Evolutionary conservation across 2,329 filamentous ascomycete genomes (phyloP).

Genomic region (Penicillium sp.): DNA sequence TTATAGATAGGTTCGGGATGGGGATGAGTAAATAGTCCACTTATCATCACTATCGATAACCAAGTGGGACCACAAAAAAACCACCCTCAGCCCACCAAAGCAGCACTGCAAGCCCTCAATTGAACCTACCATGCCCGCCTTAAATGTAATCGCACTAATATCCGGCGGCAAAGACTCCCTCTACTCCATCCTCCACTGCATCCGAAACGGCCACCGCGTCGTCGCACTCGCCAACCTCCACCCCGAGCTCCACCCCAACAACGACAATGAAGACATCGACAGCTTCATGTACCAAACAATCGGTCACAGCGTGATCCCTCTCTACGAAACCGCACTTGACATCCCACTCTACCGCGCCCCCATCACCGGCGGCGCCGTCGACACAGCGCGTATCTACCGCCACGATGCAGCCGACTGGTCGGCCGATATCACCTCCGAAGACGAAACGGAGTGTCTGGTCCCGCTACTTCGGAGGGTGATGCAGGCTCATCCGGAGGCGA

Average conservation of each 20-base stretch:
- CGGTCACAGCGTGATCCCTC: constrained; percentile 77
- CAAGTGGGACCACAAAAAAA: neutral
- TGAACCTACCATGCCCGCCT: constrained; percentile 22
- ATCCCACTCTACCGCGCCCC: constrained; percentile 78
- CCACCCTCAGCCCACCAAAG: neutral
- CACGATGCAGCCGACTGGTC: constrained; percentile 19
- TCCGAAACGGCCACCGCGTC: constrained; percentile 76
- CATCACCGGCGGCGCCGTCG: constrained; percentile 67
- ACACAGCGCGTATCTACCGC: constrained; percentile 67
- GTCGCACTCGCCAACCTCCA: constrained; percentile 87
- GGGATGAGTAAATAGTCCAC: neutral
- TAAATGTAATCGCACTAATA: constrained; percentile 83
- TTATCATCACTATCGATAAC: constrained; percentile 6
- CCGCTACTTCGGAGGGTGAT: constrained; percentile 67
- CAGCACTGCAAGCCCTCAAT: constrained; percentile 16
- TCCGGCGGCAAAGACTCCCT: constrained; percentile 98
- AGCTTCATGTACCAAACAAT: constrained; percentile 99
- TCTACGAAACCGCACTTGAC: constrained; percentile 73
- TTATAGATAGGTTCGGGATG: neutral
- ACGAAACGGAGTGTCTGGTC: constrained; percentile 86
- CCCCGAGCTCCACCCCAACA: constrained; percentile 45
- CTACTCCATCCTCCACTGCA: constrained; percentile 85
- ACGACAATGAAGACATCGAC: constrained; percentile 62
- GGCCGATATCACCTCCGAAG: constrained; percentile 37
- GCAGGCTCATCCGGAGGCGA: constrained; percentile 67